Evolutionary conservation across 2,329 filamentous ascomycete genomes (phyloP), one percentile per base, ranked within the genome.

Genomic region (Emydomyces testavorans): DNA sequence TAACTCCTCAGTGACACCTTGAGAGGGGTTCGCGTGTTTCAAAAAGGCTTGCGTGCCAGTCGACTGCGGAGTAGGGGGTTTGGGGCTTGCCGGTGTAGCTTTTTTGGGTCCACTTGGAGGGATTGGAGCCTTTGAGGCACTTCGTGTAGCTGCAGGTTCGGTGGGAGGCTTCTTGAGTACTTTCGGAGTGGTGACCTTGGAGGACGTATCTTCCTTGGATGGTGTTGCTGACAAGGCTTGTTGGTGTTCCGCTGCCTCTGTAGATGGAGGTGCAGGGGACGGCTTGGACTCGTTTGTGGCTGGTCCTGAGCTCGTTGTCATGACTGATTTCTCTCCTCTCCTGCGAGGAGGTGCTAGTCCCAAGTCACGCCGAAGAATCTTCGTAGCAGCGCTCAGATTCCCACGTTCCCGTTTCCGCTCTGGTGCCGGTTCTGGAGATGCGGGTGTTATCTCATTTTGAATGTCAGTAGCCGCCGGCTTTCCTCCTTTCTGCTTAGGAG

Each of bases 11-110:
- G 87, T 95, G 39, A 95, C 85, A 11, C 90, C 90, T 61, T 95
- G 90, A 0, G 88, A 92, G 8, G 86, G 79, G 61, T 93, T 94
- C 44, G 82, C 83, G 57, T 88, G 83, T 64, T 89, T 89, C 52
- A 89, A 71, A 59, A 89, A 89, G 16, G 80, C 83, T 52, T 65
- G 64, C 3, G 62, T 70, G n/a, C 55, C 34, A 8, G 59, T 50
- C 24, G 52, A 10, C 24, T 7, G 54, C 47, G 47, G 45, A 53
- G 55, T 51, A 6, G 57, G 41, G 18, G 53, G 39, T n/a, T 61
- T 61, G 34, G 34, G 2, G 28, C 42, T 53, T 6, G 58, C 48
- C 15, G 58, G 62, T 26, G 53, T 38, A 18, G 55, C 57, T 10
- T 50, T 50, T 26, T 31, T 50, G 6, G 44, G 43, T 26, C 39